These are phyloP conservation scores for Shiraia sp. DNA, from an alignment of 2,329 filamentous ascomycete species.

Conservation along the genomic window DNA sequence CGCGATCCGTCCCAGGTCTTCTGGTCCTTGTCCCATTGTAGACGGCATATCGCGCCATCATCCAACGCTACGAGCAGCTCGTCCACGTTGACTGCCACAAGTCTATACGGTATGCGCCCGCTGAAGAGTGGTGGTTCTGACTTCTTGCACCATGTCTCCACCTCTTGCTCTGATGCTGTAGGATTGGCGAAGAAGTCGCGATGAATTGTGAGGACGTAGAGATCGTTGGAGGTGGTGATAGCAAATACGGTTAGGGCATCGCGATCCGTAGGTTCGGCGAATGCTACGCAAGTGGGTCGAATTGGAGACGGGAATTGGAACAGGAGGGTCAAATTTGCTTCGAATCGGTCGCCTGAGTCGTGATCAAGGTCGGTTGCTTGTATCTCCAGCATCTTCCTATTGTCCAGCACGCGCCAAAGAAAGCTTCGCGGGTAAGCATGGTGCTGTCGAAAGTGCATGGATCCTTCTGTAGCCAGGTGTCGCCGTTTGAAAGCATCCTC, in stretches of 20 bases:
- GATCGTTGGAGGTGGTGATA: slow-evolving; percentile 74
- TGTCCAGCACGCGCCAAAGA: slow-evolving; percentile 86
- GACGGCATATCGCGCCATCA: slow-evolving; percentile 73
- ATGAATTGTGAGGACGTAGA: slow-evolving; percentile 82
- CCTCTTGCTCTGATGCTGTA: slow-evolving; percentile 69
- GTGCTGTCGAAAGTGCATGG: slow-evolving; percentile 80
- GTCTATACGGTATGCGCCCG: slow-evolving; percentile 78
- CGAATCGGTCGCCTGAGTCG: slow-evolving; percentile 63
- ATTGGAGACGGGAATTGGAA: slow-evolving; percentile 77
- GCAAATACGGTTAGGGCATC: slow-evolving; percentile 80
- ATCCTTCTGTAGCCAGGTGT: slow-evolving; percentile 73
- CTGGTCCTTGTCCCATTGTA: slow-evolving; percentile 49
- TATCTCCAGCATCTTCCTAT: slow-evolving; percentile 78
- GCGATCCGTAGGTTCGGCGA: slow-evolving; percentile 78
- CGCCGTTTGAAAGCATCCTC: slow-evolving; percentile 73
- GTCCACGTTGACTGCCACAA: slow-evolving; percentile 73
- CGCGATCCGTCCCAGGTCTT: slow-evolving; percentile 69
- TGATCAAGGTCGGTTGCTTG: slow-evolving; percentile 79
- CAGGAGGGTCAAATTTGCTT: slow-evolving; percentile 75
- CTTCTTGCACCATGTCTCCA: slow-evolving; percentile 77
- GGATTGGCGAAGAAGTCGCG: slow-evolving; percentile 79
- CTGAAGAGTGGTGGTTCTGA: slow-evolving; percentile 73
- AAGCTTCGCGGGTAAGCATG: slow-evolving; percentile 80
- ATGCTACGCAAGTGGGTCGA: slow-evolving; percentile 75
- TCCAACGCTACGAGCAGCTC: slow-evolving; percentile 80